A percentile compares a stretch with the other conserved stretches of the same genome.
These are phyloP conservation scores for Liriodendron chinense DNA, from an alignment of 164 flowering plant genomes.

Conservation along the genomic window DNA sequence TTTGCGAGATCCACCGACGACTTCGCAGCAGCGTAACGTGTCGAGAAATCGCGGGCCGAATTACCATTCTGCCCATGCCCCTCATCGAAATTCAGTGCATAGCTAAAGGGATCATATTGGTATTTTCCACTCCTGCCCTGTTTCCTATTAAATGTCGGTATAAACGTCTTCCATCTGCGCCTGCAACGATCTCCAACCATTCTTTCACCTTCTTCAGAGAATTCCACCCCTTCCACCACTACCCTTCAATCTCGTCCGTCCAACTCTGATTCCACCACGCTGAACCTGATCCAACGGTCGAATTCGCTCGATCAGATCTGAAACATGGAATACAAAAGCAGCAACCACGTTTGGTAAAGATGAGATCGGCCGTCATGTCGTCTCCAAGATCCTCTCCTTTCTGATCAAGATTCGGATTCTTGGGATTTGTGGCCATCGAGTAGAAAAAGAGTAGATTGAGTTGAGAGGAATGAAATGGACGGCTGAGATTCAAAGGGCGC, in stretches of 20 bases:
- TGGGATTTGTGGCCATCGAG: neutral
- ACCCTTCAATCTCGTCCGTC: constrained; percentile 12
- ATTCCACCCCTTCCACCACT: constrained; percentile 14
- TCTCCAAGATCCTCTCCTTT: neutral
- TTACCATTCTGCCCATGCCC: constrained; percentile 19
- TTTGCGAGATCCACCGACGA: neutral
- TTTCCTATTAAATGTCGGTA: constrained; percentile 55
- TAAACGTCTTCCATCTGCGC: constrained; percentile 92
- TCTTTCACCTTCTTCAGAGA: constrained; percentile 53
- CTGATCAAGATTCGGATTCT: neutral
- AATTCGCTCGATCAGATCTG: neutral
- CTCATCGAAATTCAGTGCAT: constrained; percentile 77
- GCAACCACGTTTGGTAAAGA: neutral
- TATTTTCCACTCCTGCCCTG: constrained; percentile 30
- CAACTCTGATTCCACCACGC: neutral
- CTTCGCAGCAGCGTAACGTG: constrained; percentile 8
- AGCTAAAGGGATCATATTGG: constrained; percentile 73
- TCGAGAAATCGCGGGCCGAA: constrained; percentile 7
- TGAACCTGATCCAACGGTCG: neutral
- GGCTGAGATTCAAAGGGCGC: no score
- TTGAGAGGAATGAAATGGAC: no score
- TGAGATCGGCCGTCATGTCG: neutral
- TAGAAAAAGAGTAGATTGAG: no score
- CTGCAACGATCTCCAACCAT: constrained; percentile 87
- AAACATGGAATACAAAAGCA: constrained; percentile 4